Evolutionary conservation across 257 asterid species (phyloP), one percentile per base, ranked within the genome.

Genomic region (Forsythia suspensa): DNA sequence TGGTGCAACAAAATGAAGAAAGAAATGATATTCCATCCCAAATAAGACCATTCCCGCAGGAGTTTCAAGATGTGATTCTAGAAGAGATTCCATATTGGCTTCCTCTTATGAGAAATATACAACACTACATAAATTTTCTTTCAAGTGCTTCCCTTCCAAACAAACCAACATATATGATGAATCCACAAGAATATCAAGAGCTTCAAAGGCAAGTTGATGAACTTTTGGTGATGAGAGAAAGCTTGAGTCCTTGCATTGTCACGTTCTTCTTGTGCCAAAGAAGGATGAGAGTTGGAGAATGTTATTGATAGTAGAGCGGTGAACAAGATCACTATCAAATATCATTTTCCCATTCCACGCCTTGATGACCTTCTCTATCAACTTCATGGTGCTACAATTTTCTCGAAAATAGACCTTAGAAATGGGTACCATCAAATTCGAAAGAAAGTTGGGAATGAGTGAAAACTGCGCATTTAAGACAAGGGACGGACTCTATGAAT

Each of bases 1-100:
- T 77, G 39, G 6, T 77, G 34, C 71, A 77, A 55, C 71, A 77
- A 36, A 77, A 70, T 29, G 70, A 77, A 52, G 43, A 70, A n/a
- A 11, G 16, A 44, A 44, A 11, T 1, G 48, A 16, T 18, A 70
- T 70, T 48, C 13, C 34, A 10, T 70, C 71, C 24, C 34, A 38
- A 38, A 70, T 41, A 13, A 42, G 48, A 10, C n/a, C 76, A 8
- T 42, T 77, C 8, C 21, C 48, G 15, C 1, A 70, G 41, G 68
- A 69, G 8, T 77, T 70, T 48, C 15, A 7, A 0, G 48, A 77
- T 77, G 48, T 48, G 29, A 24, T 69, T 5, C 76, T 55, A 7
- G 70, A 70, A 1, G 71, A 48, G 29, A 77, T 68, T 34, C 42
- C 76, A 3, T 57, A 34, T 2, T 37, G 46, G 44, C 81, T 70